These are phyloP conservation scores for Alternaria consortialis DNA, from an alignment of 2,329 filamentous ascomycete genomes.

Conservation along the genomic window DNA sequence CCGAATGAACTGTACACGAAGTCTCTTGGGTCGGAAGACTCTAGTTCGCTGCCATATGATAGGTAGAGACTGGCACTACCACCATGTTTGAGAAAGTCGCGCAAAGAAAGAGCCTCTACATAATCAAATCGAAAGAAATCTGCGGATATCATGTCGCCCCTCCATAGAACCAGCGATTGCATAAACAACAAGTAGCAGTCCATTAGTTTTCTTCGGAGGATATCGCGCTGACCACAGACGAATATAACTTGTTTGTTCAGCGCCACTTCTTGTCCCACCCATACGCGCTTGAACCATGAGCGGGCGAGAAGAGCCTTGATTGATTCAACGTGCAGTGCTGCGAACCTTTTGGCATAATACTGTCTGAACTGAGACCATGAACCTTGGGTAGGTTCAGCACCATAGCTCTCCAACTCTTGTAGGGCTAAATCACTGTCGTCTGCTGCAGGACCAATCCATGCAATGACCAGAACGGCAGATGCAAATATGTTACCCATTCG, in stretches of 20 bases:
- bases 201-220: background rate
- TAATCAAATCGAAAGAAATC: no score
- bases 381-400: background rate
- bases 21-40: background rate
- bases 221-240: background rate
- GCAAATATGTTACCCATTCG: background rate
- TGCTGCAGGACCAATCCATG: background rate
- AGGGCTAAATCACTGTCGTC: background rate
- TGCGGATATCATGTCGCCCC: no score
- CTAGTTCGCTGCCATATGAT: rapidly evolving
- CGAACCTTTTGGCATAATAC: no score
- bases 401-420: background rate
- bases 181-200: background rate
- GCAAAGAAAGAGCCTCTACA: background rate
- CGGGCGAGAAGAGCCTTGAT: background rate
- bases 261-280: background rate
- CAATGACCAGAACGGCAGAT: background rate
- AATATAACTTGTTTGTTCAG: background rate
- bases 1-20: background rate
- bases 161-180: background rate
- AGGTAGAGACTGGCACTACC: background rate
- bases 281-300: conserved; percentile 3
- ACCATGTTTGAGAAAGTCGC: background rate
- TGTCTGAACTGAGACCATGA: no score
- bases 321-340: no score